Evolutionary conservation across 2,329 filamentous ascomycete genomes (phyloP).

Genomic region (Didymellaceae sp.): DNA sequence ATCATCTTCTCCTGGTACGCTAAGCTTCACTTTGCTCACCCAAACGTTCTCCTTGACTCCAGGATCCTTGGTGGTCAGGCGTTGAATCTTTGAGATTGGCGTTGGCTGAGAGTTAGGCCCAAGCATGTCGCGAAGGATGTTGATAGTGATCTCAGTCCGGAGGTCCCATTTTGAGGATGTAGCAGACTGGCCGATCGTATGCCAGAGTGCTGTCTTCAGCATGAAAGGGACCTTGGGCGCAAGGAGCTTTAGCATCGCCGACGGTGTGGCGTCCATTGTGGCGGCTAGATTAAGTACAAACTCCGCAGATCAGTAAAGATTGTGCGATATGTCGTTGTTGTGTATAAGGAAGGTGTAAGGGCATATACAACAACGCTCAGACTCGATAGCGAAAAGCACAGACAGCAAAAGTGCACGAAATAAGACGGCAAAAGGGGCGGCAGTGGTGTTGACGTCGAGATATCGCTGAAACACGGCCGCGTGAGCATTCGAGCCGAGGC

Average conservation of each 20-base stretch:
- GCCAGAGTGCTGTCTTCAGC: conserved; percentile 66
- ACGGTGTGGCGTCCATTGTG: conserved; percentile 45
- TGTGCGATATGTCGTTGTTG: neutral
- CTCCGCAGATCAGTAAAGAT: neutral
- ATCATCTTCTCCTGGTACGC: conserved; percentile 62
- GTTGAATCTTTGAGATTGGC: conserved; percentile 59
- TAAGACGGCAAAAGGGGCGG: neutral
- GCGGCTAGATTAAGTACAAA: neutral
- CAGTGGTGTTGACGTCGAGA: conserved; percentile 13
- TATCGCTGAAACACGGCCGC: conserved; percentile 7
- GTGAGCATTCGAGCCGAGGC: conserved; percentile 11
- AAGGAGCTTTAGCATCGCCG: conserved; percentile 43
- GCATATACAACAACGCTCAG: neutral
- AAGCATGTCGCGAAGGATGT: conserved; percentile 65
- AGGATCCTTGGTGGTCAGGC: conserved; percentile 65
- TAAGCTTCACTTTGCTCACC: conserved; percentile 74
- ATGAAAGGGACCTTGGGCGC: conserved; percentile 62
- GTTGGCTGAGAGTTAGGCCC: conserved; percentile 32
- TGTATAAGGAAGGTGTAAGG: neutral
- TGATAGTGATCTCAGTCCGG: conserved; percentile 73
- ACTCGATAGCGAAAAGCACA: neutral
- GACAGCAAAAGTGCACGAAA: neutral
- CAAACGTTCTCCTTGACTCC: conserved; percentile 81
- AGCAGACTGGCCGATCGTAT: conserved; percentile 71
- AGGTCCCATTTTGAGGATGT: conserved; percentile 80